Evolutionary conservation across 148 eudicot genomes (phyloP), one percentile per base, ranked within the genome.

Genomic region (Chenopodium suecicum): DNA sequence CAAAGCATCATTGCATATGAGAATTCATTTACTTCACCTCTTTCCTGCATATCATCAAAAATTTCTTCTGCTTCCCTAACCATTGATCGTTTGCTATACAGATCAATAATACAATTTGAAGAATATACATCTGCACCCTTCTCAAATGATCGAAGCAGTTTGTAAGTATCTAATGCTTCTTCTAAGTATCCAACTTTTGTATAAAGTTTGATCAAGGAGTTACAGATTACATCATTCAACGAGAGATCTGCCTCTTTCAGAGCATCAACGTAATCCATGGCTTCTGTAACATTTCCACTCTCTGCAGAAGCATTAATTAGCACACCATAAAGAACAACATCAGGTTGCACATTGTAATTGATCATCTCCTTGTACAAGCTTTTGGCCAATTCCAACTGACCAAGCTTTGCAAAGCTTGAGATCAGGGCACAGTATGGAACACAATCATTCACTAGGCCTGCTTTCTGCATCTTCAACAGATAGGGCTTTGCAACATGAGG

Each of bases 1-100:
- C 94, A 92, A 73, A 95, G 78, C 91, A 92, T 95, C 97, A 93
- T 92, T 48, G 99, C 92, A 72, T 84, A 90, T n/a, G 99, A 91
- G 77, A 95, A 95, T 86, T 95, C 99, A 69, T 92, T 93, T 71
- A 98, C 97, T n/a, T 88, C 62, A 22, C 92, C 92, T 84, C 81
- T 86, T 76, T 41, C 79, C 80, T 60, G 80, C 84, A 95, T 32
- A 56, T 88, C 82, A 50, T 86, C 82, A 77, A 95, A 95, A 56
- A 92, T 83, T 74, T 81, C 85, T 88, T 95, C 97, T 29, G 98
- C 94, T 87, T 88, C 86, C 68, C 66, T 83, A 27, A 89, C 89
- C 98, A 95, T 93, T 58, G 85, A 89, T 32, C 87, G 90, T 71
- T 91, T 87, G 22, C 92, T 90, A 82, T 93, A 93, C 46, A 95